A percentile compares a stretch with the other conserved stretches of the same genome.
These are phyloP conservation scores for Naganishia albida DNA, from an alignment of 1,284 basidiomycete genomes.

Conservation along the genomic window DNA sequence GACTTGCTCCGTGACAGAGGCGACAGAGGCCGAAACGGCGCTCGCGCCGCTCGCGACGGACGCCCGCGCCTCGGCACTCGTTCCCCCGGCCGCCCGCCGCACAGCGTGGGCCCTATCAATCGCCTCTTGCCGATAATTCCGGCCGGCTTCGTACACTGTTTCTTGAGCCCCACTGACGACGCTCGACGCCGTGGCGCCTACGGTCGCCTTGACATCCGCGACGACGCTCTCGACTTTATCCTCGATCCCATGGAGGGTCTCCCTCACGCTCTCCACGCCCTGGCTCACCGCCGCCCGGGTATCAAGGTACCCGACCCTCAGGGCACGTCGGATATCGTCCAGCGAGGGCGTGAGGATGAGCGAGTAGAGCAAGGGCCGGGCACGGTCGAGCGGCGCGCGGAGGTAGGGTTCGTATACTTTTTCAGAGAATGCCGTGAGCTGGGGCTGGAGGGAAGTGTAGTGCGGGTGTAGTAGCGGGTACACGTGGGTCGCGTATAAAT, in stretches of 20 bases:
- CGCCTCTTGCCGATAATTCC: conserved; percentile 33
- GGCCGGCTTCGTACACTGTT: conserved; percentile 13
- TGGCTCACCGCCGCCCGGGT: conserved; percentile 63
- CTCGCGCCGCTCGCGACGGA: conserved; percentile 24
- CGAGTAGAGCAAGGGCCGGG: conserved; percentile 28
- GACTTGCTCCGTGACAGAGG: conserved; percentile 3
- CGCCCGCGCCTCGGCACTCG: conserved; percentile 37
- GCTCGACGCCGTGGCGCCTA: background rate
- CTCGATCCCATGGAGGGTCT: conserved; percentile 4
- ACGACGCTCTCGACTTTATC: conserved; percentile 6
- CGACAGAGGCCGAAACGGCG: conserved; percentile 11
- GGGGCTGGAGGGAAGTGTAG: conserved; percentile 38
- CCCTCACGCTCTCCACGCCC: conserved; percentile 59
- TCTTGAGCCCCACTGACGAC: conserved; percentile 6
- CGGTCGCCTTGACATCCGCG: conserved; percentile 32
- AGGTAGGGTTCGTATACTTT: conserved; percentile 40
- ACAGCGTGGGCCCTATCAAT: conserved; percentile 50
- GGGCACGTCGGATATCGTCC: conserved; percentile 25
- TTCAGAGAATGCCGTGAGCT: conserved; percentile 37
- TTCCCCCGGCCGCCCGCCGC: conserved; percentile 37
- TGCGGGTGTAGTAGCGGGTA: conserved; percentile 38
- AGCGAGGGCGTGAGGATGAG: conserved; percentile 38
- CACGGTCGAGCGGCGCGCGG: conserved; percentile 3
- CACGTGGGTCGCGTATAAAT: conserved; percentile 41
- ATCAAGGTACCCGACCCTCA: conserved; percentile 54